Evolutionary conservation across 139 green algal species (phyloP), one percentile per base, ranked within the genome.

Genomic region (Haematococcus sp.): DNA sequence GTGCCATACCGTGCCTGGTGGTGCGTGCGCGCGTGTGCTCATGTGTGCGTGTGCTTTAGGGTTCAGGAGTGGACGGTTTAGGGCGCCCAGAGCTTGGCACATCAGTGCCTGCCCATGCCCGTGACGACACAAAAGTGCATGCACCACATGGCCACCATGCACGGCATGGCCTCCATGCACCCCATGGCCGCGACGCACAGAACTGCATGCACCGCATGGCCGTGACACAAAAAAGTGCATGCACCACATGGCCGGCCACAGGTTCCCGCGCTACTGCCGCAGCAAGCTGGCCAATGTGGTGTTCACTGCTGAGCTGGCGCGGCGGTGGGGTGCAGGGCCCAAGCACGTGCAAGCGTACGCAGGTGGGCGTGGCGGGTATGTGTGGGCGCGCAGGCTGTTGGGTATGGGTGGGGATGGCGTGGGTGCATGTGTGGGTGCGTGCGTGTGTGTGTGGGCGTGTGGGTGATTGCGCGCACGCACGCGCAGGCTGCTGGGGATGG

Each of bases 221-320:
- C n/a, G n/a, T n/a, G n/a, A n/a, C n/a, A n/a, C n/a, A n/a, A n/a
- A n/a, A n/a, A n/a, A n/a, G n/a, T n/a, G n/a, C n/a, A n/a, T 61
- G 54, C 11, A 61, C 16, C 22, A 61, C 22, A 23, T 61, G 16
- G 13, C 20, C 28, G 58, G n/a, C 20, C 9, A 46, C 19, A 70
- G 63, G 76, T 74, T 51, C 13, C 51, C 22, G 46, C 75, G 71
- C 27, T 92, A 92, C 46, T 76, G 76, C 3, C 66, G 76, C 25
- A 81, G 61, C 78, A 92, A 92, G 85, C 81, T 92, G 40, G 78
- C 71, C 65, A 92, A 92, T 40, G 70, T 89, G 27, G 59, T 90
- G 30, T 75, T 85, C 52, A 85, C 81, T 0, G 71, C 75, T 3
- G 81, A 88, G 81, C 73, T 91, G 31, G 65, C 81, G 69, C 70